phyloP scores from a whole-genome alignment of 495 filamentous ascomycete genomes.

The Bryoglossum gracile region DNA sequence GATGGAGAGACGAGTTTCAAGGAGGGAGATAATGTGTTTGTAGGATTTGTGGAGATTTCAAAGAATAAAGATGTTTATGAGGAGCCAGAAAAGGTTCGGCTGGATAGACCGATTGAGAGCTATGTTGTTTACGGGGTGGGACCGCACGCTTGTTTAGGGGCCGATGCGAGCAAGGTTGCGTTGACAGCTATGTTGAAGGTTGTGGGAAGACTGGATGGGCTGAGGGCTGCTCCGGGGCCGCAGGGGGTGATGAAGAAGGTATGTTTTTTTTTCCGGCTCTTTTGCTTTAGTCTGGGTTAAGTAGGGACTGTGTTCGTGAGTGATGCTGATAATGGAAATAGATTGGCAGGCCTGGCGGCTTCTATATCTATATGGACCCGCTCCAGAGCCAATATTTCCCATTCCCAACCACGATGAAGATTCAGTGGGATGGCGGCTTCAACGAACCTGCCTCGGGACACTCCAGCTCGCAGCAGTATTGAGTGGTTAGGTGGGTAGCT shows the following conservation, averaged over 20 bases:
- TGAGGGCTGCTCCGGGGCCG: conserved; percentile 31
- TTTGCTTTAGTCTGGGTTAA: no score
- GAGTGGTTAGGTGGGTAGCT: no score
- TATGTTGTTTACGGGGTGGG: conserved; percentile 64
- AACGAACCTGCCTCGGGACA: no score
- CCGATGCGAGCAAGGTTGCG: conserved; percentile 51
- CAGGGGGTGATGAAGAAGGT: conserved; percentile 72
- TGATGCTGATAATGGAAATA: no score
- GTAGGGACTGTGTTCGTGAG: no score
- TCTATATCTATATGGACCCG: conserved; percentile 62
- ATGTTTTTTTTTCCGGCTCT: no score
- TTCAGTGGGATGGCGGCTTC: conserved; percentile 9
- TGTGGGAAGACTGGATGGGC: conserved; percentile 31
- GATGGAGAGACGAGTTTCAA: conserved; percentile 26
- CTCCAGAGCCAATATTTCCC: conserved; percentile 63
- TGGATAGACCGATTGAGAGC: conserved; percentile 56
- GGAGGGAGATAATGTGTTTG: conserved; percentile 38
- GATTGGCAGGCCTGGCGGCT: no score
- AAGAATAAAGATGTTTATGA: conserved; percentile 59
- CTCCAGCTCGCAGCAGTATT: no score
- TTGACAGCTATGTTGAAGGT: conserved; percentile 54
- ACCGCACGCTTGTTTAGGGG: conserved; percentile 55
- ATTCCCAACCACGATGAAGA: conserved; percentile 52
- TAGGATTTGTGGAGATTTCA: conserved; percentile 41
- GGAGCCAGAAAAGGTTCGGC: conserved; percentile 54